Conservation (phyloP, 1,139 yeast species). For the Pneumocystis canis region DNA sequence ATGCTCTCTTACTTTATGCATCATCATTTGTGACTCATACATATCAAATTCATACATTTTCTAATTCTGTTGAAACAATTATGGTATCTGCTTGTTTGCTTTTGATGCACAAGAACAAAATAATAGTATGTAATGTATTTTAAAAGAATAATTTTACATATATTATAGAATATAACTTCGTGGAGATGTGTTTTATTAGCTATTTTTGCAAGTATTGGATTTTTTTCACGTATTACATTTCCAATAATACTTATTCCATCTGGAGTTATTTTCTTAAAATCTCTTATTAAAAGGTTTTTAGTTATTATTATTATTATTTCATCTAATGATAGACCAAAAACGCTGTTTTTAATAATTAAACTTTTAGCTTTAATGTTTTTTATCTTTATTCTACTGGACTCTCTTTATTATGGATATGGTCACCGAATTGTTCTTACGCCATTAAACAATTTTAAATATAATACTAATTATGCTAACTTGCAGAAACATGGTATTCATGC, state of each 20-base stretch:
- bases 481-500: slow-evolving; percentile 75
- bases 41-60: slow-evolving; percentile 75
- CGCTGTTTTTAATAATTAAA: background rate
- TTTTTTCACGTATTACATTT: slow-evolving; percentile 76
- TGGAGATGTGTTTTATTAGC: slow-evolving; percentile 22
- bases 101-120: slow-evolving; percentile 29
- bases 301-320: slow-evolving; percentile 20
- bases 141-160: background rate
- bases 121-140: slow-evolving; percentile 7
- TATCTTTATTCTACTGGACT: background rate
- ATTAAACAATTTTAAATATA: slow-evolving; percentile 59
- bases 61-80: slow-evolving; percentile 72
- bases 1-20: slow-evolving; percentile 8
- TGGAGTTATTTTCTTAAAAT: slow-evolving; percentile 28
- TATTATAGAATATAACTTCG: background rate
- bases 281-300: slow-evolving; percentile 20
- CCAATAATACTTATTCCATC: slow-evolving; percentile 62
- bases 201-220: slow-evolving; percentile 52
- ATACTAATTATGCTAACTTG: slow-evolving; percentile 43
- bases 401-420: slow-evolving; percentile 6
- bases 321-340: slow-evolving; percentile 15
- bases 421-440: slow-evolving; percentile 47
- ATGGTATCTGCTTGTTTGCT: slow-evolving; percentile 36
- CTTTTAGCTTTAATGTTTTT: background rate
- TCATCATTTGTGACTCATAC: slow-evolving; percentile 50